These are phyloP conservation scores for Candida orba DNA, from an alignment of 805 yeast genomes.

Conservation along the genomic window DNA sequence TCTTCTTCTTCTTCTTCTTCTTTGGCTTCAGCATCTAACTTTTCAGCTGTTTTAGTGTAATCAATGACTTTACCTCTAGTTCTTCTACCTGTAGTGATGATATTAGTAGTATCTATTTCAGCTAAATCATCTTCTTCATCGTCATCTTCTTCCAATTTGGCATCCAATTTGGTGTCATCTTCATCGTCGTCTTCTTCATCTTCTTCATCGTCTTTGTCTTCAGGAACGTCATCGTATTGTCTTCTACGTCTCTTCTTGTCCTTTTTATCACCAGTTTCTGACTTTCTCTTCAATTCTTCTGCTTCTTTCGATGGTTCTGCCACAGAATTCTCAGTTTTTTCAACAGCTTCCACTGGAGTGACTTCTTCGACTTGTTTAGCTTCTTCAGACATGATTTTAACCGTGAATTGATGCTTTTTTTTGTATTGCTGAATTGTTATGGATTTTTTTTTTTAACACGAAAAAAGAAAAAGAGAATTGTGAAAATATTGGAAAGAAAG, in stretches of 20 bases:
- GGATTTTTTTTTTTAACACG: neutral
- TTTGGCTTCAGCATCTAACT: slow-evolving; percentile 38
- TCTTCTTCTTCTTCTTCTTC: slow-evolving; percentile 39
- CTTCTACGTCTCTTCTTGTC: slow-evolving; percentile 52
- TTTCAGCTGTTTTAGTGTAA: slow-evolving; percentile 71
- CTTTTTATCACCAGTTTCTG: slow-evolving; percentile 25
- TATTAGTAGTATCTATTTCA: slow-evolving; percentile 77
- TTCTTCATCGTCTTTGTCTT: slow-evolving; percentile 34
- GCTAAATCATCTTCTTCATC: slow-evolving; percentile 71
- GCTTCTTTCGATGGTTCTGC: slow-evolving; percentile 11
- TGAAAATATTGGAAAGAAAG: too few relatives aligned
- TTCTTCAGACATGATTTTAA: slow-evolving; percentile 23
- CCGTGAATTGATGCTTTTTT: neutral
- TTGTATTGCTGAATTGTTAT: neutral
- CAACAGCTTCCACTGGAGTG: slow-evolving; percentile 16
- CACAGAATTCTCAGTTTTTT: slow-evolving; percentile 10
- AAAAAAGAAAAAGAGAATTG: neutral
- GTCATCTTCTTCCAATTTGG: slow-evolving; percentile 36
- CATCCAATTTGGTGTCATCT: slow-evolving; percentile 45
- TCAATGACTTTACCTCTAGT: slow-evolving; percentile 88
- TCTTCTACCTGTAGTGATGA: slow-evolving; percentile 79
- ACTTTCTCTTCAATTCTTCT: slow-evolving; percentile 21
- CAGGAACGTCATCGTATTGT: slow-evolving; percentile 55
- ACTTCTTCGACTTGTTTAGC: slow-evolving; percentile 8
- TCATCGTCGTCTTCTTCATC: slow-evolving; percentile 36